These are phyloP conservation scores for Serpula lacrymans DNA, from an alignment of 768 basidiomycete species.

Conservation along the genomic window DNA sequence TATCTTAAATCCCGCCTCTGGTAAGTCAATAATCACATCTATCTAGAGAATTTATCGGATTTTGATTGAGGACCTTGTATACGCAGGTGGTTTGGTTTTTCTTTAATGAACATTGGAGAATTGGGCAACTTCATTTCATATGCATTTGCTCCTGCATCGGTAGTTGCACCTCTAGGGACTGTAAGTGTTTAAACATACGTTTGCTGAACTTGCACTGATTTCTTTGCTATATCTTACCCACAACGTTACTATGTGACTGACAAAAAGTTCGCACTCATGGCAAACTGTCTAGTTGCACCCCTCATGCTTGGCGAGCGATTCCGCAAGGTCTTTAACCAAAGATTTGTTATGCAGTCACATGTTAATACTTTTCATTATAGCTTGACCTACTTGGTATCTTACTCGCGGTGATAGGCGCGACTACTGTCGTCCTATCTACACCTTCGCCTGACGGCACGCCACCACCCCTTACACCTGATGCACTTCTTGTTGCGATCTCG, in stretches of 20 bases:
- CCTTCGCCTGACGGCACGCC: constrained; percentile 63
- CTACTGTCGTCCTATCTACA: constrained; percentile 86
- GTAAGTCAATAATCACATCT: constrained; percentile 49
- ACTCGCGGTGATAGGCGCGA: constrained; percentile 83
- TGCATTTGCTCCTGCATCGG: constrained; percentile 85
- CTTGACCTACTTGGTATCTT: constrained; percentile 75
- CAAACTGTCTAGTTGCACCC: constrained; percentile 94
- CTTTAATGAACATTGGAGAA: constrained; percentile 90
- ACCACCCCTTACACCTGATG: constrained; percentile 57
- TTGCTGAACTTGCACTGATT: background rate
- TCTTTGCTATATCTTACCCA: background rate
- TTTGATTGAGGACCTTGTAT: too few relatives aligned
- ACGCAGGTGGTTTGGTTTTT: constrained; percentile 85
- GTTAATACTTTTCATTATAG: constrained; percentile 33
- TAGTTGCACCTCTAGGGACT: constrained; percentile 94
- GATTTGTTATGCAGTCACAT: constrained; percentile 4
- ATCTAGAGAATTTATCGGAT: too few relatives aligned
- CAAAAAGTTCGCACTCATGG: constrained; percentile 79
- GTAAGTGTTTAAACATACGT: constrained; percentile 44
- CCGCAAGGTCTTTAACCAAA: constrained; percentile 39
- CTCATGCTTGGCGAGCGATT: constrained; percentile 81
- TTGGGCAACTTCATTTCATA: constrained; percentile 88
- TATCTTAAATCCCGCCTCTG: constrained; percentile 86
- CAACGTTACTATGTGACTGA: background rate
- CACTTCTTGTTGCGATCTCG: constrained; percentile 63